Evolutionary conservation across 176 grass and related monocot genomes (phyloP).

Genomic region (Ananas comosus): DNA sequence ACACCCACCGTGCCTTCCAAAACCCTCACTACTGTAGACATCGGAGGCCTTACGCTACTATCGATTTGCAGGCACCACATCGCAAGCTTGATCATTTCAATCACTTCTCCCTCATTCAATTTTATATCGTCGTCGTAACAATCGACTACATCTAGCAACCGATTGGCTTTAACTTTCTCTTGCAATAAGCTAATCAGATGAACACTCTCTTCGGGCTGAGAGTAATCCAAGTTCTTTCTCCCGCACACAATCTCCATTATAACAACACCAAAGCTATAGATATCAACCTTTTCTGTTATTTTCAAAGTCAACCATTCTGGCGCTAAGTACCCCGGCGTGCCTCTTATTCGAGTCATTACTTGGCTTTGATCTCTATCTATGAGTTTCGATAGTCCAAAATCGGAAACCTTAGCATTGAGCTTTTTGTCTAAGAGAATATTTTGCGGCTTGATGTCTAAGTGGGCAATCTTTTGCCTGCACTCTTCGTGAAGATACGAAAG

Average conservation of each 20-base stretch:
- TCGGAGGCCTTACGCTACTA: conserved; percentile 28
- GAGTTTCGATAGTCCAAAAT: conserved; percentile 52
- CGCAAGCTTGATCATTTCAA: conserved; percentile 28
- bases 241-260: conserved; percentile 46
- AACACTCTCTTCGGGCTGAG: conserved; percentile 21
- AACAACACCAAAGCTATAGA: conserved; percentile 43
- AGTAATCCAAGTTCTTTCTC: conserved; percentile 44
- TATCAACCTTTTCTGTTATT: conserved; percentile 41
- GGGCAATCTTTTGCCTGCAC: conserved; percentile 38
- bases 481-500: conserved; percentile 51
- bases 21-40: conserved; percentile 42
- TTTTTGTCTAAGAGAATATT: conserved; percentile 44
- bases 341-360: conserved; percentile 45
- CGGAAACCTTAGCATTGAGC: conserved; percentile 42
- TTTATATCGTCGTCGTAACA: conserved; percentile 10
- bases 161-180: conserved; percentile 23
- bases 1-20: conserved; percentile 37
- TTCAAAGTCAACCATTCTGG: conserved; percentile 44
- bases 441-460: conserved; percentile 60
- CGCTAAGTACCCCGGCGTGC: conserved; percentile 42
- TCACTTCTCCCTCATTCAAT: conserved; percentile 24
- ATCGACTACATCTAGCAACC: conserved; percentile 24
- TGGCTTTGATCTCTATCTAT: conserved; percentile 40
- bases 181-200: conserved; percentile 31
- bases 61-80: conserved; percentile 54